Percentiles rank a stretch among this genome's conserved stretches.
Conservation (phyloP, 495 filamentous ascomycete genomes). For the Talaromyces thailandensis region DNA sequence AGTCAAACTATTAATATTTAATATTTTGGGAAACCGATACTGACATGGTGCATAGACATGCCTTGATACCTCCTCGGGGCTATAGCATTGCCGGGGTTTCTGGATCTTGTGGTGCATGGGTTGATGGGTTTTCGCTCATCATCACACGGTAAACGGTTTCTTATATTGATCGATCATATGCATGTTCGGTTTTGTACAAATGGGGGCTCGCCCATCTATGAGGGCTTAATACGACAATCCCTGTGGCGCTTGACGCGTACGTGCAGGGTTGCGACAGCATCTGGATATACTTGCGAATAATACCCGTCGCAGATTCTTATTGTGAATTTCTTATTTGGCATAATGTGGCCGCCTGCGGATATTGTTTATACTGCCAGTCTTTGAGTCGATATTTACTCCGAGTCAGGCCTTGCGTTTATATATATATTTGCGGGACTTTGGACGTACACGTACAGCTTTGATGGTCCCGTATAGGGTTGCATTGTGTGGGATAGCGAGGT, state of each 20-base stretch:
- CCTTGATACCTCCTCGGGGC: constrained; percentile 80
- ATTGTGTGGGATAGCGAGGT: neutral
- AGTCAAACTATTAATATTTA: neutral
- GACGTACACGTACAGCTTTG: neutral
- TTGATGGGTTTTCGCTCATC: constrained; percentile 85
- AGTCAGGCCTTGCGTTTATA: neutral
- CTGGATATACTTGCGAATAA: neutral
- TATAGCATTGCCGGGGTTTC: constrained; percentile 83
- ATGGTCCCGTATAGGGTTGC: neutral
- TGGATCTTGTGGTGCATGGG: constrained; percentile 71
- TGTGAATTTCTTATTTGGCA: neutral
- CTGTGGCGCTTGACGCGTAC: neutral
- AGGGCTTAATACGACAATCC: neutral
- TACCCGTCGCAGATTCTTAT: neutral
- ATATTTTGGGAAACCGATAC: neutral
- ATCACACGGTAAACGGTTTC: constrained; percentile 45
- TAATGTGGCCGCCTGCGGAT: neutral
- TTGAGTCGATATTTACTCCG: neutral
- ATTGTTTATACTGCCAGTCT: neutral
- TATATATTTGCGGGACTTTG: neutral
- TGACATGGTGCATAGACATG: constrained; percentile 52
- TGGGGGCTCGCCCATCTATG: neutral
- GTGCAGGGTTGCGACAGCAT: neutral
- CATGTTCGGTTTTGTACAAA: neutral
- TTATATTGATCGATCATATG: neutral